phyloP scores from a whole-genome alignment of 352 stramenopile genomes.

The Sclerospora graminicola region DNA sequence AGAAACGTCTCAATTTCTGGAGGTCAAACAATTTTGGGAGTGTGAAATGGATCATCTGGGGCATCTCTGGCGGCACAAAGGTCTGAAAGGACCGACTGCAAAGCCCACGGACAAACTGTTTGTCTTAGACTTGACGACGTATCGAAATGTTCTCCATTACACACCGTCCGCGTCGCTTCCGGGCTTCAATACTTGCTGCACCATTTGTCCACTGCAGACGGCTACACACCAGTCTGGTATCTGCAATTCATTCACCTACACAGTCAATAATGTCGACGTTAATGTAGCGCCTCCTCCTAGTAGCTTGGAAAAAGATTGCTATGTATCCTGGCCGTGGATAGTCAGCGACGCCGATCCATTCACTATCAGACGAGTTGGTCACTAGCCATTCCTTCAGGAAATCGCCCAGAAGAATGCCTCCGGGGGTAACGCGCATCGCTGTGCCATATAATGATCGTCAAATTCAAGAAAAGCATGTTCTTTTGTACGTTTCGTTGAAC shows the following conservation, averaged over 20 bases:
- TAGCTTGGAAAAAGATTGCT: no score
- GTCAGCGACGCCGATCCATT: no score
- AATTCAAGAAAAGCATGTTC: constrained; percentile 81
- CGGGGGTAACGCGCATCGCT: constrained; percentile 35
- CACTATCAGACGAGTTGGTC: no score
- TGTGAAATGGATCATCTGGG: constrained; percentile 74
- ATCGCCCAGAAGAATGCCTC: no score
- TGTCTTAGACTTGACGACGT: constrained; percentile 72
- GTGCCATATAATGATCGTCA: constrained; percentile 54
- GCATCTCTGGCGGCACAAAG: constrained; percentile 68
- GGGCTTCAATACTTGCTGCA: constrained; percentile 61
- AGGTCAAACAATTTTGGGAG: constrained; percentile 66
- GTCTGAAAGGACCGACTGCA: constrained; percentile 61
- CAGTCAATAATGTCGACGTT: no score
- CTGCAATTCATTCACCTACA: constrained; percentile 63
- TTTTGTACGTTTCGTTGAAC: constrained; percentile 50
- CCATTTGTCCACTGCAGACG: constrained; percentile 75
- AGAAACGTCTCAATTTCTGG: constrained; percentile 73
- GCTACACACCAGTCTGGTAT: constrained; percentile 78
- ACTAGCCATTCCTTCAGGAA: no score
- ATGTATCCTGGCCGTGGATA: no score
- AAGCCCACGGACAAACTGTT: constrained; percentile 77
- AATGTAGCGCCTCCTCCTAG: no score
- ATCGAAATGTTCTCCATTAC: constrained; percentile 61
- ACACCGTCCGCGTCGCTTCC: constrained; percentile 27